These are phyloP conservation scores for Hemisphaericaspora xylofermentans DNA, from an alignment of 1,139 yeast genomes.

Conservation along the genomic window DNA sequence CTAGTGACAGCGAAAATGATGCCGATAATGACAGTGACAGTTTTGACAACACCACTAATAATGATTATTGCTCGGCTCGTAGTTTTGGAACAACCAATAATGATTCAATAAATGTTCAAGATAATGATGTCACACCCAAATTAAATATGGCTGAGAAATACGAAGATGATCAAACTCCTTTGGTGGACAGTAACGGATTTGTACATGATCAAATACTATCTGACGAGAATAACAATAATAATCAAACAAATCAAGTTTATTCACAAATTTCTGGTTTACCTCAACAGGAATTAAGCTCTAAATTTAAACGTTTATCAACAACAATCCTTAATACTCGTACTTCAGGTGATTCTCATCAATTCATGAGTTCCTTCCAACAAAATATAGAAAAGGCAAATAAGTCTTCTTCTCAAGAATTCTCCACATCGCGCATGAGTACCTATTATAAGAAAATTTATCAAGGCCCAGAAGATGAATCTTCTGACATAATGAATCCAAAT, in stretches of 20 bases:
- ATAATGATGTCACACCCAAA: conserved; percentile 35
- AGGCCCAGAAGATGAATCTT: conserved; percentile 10
- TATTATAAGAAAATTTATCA: conserved; percentile 35
- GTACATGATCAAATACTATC: conserved; percentile 2
- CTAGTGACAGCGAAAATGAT: too few species aligned
- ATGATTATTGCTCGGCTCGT: conserved; percentile 13
- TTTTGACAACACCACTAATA: conserved; percentile 14
- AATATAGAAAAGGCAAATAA: conserved; percentile 24
- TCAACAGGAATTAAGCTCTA: conserved; percentile 34
- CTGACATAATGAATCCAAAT: not conserved
- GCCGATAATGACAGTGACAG: not conserved
- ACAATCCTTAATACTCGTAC: conserved; percentile 38
- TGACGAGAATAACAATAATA: not conserved
- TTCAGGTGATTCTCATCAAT: conserved; percentile 42
- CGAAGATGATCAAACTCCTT: conserved; percentile 33
- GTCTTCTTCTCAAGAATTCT: not conserved
- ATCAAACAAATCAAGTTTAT: conserved; percentile 1
- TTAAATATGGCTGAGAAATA: conserved; percentile 15
- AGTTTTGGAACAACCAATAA: conserved; percentile 37
- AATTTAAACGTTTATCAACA: conserved; percentile 41
- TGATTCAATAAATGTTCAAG: conserved; percentile 10
- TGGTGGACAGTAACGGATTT: conserved; percentile 18
- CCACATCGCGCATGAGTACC: conserved; percentile 20
- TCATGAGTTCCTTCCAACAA: conserved; percentile 44
- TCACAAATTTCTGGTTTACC: conserved; percentile 23